Evolutionary conservation across 352 stramenopile species (phyloP).

Genomic region (Globisporangium irregulare): DNA sequence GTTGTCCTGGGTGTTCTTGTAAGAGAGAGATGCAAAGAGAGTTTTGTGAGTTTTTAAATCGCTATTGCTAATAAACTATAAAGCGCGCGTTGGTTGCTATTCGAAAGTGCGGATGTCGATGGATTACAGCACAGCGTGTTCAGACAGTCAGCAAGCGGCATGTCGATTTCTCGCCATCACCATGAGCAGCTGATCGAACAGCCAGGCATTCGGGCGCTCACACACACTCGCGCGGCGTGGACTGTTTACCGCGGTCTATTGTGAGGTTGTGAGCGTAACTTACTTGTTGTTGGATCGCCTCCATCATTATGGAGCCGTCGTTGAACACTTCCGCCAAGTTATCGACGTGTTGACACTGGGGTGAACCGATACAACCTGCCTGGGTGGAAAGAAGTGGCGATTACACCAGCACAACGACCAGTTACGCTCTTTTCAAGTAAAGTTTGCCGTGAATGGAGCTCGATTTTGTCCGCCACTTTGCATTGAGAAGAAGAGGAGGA

Average conservation of each 20-base stretch:
- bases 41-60: neutral
- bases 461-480: neutral
- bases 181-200: neutral
- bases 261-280: neutral
- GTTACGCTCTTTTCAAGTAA: too few species aligned
- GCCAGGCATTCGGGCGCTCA: too few species aligned
- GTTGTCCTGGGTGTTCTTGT: neutral
- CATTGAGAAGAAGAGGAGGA: too few species aligned
- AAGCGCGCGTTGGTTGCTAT: neutral
- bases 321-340: too few species aligned
- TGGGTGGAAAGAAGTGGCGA: too few species aligned
- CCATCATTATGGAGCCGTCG: too few species aligned
- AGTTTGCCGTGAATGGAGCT: too few species aligned
- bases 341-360: too few species aligned
- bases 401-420: too few species aligned
- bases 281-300: neutral
- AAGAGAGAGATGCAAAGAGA: neutral
- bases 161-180: neutral
- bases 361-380: too few species aligned
- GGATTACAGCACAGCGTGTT: neutral
- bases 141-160: neutral
- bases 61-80: constrained; percentile 1
- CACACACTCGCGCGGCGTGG: neutral
- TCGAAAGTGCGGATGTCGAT: neutral
- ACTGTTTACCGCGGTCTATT: neutral